phyloP scores from a whole-genome alignment of 371 early-diverging fungal genomes.

The Mucor velutinosus region DNA sequence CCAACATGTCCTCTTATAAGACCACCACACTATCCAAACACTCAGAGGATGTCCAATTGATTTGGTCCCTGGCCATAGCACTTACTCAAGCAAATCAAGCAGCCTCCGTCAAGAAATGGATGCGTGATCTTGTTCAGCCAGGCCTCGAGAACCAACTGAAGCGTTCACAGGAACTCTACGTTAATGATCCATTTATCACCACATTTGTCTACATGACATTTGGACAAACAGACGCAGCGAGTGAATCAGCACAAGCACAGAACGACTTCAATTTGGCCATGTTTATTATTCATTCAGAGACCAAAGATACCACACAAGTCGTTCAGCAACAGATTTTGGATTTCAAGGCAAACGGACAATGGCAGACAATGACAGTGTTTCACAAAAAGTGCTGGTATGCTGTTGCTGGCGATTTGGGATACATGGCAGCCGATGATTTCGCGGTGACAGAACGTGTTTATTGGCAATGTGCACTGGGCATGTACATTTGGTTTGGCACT shows the following conservation, averaged over 20 bases:
- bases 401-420: constrained; percentile 13
- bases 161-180: not conserved
- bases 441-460: constrained; percentile 7
- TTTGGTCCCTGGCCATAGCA: constrained; percentile 14
- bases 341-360: not conserved
- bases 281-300: constrained; percentile 15
- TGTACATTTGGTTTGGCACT: constrained; percentile 23
- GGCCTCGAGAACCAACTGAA: constrained; percentile 11
- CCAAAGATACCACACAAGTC: not conserved
- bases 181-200: constrained; percentile 8
- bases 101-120: constrained; percentile 7
- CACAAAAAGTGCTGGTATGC: constrained; percentile 17
- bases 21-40: not conserved
- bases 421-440: not conserved
- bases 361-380: constrained; percentile 12
- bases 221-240: constrained; percentile 18
- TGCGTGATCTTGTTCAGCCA: constrained; percentile 12
- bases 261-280: constrained; percentile 8
- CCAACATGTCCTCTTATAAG: constrained; percentile 6
- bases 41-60: not conserved
- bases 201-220: constrained; percentile 15
- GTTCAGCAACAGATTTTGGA: constrained; percentile 1
- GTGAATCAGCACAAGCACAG: constrained; percentile 1
- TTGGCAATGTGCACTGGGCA: constrained; percentile 22
- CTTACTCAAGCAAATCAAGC: not conserved